A percentile compares a stretch with the other conserved stretches of the same genome.
These are phyloP conservation scores for Ogataea paraovalis DNA, from an alignment of 805 yeast species.

Conservation along the genomic window DNA sequence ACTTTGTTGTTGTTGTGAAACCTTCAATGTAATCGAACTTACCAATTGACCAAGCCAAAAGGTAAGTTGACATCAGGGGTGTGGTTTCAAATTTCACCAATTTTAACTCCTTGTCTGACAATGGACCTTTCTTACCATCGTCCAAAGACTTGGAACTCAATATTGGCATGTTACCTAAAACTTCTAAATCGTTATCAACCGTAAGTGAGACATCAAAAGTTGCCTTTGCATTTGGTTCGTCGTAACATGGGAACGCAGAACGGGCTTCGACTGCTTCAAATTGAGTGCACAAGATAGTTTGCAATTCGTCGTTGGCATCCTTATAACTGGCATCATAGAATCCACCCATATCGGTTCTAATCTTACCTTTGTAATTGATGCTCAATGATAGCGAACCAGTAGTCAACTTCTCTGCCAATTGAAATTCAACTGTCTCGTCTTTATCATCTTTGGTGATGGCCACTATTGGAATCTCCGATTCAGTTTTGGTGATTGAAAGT, in stretches of 20 bases:
- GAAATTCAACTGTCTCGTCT: conserved; percentile 60
- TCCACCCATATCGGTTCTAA: conserved; percentile 55
- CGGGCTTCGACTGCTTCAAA: conserved; percentile 59
- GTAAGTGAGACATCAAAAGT: conserved; percentile 45
- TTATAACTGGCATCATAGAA: conserved; percentile 46
- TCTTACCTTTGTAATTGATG: conserved; percentile 38
- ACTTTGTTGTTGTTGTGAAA: conserved; percentile 39
- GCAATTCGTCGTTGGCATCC: conserved; percentile 32
- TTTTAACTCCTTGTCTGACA: conserved; percentile 10
- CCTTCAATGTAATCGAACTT: conserved; percentile 52
- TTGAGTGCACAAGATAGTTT: conserved; percentile 47
- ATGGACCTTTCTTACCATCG: conserved; percentile 20
- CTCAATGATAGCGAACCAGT: conserved; percentile 30
- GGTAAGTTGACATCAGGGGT: conserved; percentile 53
- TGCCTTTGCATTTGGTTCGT: conserved; percentile 55
- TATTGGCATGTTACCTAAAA: conserved; percentile 47
- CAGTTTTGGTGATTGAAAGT: conserved; percentile 23
- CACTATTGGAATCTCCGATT: conserved; percentile 20
- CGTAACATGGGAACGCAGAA: conserved; percentile 55
- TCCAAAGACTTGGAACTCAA: conserved; percentile 15
- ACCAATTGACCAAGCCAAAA: conserved; percentile 57
- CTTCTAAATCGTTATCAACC: conserved; percentile 31
- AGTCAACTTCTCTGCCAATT: conserved; percentile 39
- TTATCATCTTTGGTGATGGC: conserved; percentile 30
- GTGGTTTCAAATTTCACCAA: conserved; percentile 40